Conservation (phyloP, 2,329 filamentous ascomycete species). For the Cephalotrichum gorgonifer region DNA sequence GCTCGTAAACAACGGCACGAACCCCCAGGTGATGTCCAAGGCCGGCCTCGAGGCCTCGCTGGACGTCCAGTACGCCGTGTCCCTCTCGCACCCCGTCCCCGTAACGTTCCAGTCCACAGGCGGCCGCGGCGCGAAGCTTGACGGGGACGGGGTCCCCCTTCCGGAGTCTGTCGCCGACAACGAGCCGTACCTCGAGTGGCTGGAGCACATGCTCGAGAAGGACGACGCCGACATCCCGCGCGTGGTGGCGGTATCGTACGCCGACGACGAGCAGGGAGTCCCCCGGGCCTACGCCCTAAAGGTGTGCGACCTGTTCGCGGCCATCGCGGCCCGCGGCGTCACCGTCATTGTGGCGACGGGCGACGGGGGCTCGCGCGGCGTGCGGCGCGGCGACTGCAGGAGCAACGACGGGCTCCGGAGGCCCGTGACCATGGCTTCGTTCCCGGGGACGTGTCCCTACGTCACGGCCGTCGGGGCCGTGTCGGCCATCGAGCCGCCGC, state of each 20-base stretch:
- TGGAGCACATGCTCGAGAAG: constrained; percentile 36
- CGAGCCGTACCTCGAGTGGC: constrained; percentile 46
- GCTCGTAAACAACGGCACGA: constrained; percentile 31
- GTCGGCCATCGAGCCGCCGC: constrained; percentile 23
- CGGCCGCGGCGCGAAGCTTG: constrained; percentile 30
- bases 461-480: constrained; percentile 58
- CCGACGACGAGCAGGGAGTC: constrained; percentile 46
- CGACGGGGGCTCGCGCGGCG: constrained; percentile 36
- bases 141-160: constrained; percentile 23
- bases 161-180: constrained; percentile 26
- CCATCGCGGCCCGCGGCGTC: constrained; percentile 41
- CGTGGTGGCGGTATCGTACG: constrained; percentile 47
- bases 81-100: constrained; percentile 31
- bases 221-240: constrained; percentile 37
- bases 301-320: constrained; percentile 42
- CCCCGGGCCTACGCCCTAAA: constrained; percentile 38
- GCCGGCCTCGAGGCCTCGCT: constrained; percentile 35
- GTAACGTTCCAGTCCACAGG: constrained; percentile 34
- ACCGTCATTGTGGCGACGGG: constrained; percentile 40
- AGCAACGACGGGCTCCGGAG: constrained; percentile 48
- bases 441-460: constrained; percentile 58
- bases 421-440: constrained; percentile 47
- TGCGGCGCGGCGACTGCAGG: constrained; percentile 38
- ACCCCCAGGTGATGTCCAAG: constrained; percentile 24
- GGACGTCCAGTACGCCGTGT: constrained; percentile 37